phyloP scores from a whole-genome alignment of 2,329 filamentous ascomycete species.

The Epichloe bromicola region DNA sequence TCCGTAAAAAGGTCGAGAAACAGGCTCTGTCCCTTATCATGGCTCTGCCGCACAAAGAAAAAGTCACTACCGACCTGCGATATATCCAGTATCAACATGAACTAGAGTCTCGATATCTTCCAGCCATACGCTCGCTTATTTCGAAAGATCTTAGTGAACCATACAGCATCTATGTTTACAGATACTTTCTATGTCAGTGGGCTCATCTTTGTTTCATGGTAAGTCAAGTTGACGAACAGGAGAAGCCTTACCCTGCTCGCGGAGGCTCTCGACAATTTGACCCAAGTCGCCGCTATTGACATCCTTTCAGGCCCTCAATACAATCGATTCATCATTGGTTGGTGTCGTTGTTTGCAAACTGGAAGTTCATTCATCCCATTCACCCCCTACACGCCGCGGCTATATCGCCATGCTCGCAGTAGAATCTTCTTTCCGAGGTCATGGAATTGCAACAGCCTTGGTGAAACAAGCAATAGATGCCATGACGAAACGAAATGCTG shows the following conservation, averaged over 20 bases:
- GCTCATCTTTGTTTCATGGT: conserved; percentile 95
- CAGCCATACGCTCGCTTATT: conserved; percentile 82
- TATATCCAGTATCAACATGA: conserved; percentile 51
- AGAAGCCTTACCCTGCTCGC: background rate
- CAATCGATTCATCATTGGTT: conserved; percentile 51
- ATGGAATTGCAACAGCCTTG: conserved; percentile 76
- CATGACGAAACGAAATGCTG: conserved; percentile 72
- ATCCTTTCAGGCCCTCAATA: conserved; percentile 40
- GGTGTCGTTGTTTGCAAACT: conserved; percentile 94
- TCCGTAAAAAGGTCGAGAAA: background rate
- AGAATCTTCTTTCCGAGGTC: conserved; percentile 61
- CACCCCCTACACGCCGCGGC: conserved; percentile 59
- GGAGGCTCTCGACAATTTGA: background rate
- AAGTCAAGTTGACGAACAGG: conserved; percentile 3
- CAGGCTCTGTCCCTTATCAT: conserved; percentile 12
- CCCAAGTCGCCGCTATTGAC: conserved; percentile 2
- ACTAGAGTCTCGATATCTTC: conserved; percentile 54
- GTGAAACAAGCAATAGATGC: conserved; percentile 85
- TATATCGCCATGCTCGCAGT: conserved; percentile 99
- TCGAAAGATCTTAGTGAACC: conserved; percentile 94
- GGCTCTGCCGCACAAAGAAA: conserved; percentile 19
- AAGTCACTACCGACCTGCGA: conserved; percentile 33
- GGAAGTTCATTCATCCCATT: conserved; percentile 76
- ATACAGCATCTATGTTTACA: conserved; percentile 98
- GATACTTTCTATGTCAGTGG: conserved; percentile 98